Evolutionary conservation across 305 asterid genomes (phyloP), one percentile per base, ranked within the genome.

Genomic region (Fraxinus ornus): DNA sequence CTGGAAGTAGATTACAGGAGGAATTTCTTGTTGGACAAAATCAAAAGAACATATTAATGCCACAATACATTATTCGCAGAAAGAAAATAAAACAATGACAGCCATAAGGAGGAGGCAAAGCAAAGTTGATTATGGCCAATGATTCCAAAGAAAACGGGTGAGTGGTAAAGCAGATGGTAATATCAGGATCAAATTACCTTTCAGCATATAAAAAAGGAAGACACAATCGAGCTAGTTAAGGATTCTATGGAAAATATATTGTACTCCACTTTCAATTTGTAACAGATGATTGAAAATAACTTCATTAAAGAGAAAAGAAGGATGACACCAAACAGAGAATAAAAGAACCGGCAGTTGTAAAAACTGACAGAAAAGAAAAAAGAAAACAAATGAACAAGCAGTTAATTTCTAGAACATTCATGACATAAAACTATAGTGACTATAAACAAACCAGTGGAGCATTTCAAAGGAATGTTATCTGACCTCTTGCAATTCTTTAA

Each of bases 401-500:
- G 12, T 57, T 57, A 6, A 57, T 57, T 22, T 57, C 68, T n/a
- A 75, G 47, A 44, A 6, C 2, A 66, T 55, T 72, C 57, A 3
- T 57, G 66, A 22, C 22, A 75, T 17, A 35, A 24, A 60, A 55
- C 55, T 35, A 17, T 2, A 68, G 4, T 7, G 78, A 26, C 79
- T 41, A 75, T 64, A 64, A 73, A 9, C 22, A 39, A 71, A 28
- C 5, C 28, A 76, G 60, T 36, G 72, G 32, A 70, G 79, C 72
- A 79, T 21, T 80, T 7, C 83, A 62, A 26, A 35, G 80, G 78
- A 77, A 80, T 9, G 68, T 22, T 78, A 57, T 82, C 91, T 90
- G 78, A 96, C 99, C 95, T 96, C 98, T 30, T 88, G 89, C 86
- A 96, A 89, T 33, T 89, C 80, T 83, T 96, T 94, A 33, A 93